phyloP scores from a whole-genome alignment of 306 rosid species.

The Lagenaria siceraria region DNA sequence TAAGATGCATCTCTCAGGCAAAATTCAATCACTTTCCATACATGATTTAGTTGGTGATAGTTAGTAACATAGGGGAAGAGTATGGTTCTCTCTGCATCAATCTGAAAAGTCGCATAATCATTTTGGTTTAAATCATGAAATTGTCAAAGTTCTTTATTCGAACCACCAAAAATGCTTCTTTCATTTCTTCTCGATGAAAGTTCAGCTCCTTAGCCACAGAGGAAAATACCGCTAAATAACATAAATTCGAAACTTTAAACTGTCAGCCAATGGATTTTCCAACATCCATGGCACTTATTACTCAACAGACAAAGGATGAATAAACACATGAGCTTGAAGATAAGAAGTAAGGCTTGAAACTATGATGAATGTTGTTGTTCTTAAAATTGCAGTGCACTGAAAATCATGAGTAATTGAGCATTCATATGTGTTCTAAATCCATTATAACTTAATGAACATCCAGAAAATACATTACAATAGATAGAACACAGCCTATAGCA shows the following conservation, averaged over 20 bases:
- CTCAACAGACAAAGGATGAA: not conserved
- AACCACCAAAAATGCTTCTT: not conserved
- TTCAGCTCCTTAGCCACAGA: not conserved
- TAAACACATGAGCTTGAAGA: not conserved
- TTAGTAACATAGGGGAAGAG: not conserved
- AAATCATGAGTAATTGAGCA: not conserved
- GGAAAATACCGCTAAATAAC: conserved; percentile 5
- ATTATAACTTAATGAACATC: not conserved
- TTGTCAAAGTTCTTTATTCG: conserved; percentile 5
- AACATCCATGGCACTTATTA: not conserved
- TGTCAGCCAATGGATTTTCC: not conserved
- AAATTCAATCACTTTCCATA: not conserved
- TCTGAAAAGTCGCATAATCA: conserved; percentile 11
- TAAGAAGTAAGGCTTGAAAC: not conserved
- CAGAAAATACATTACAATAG: not conserved
- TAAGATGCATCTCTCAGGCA: not conserved
- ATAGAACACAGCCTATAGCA: not conserved
- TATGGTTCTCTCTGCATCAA: conserved; percentile 23
- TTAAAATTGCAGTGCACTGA: not conserved
- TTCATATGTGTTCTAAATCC: not conserved
- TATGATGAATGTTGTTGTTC: not conserved
- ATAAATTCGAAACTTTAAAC: conserved; percentile 3
- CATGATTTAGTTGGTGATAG: conserved; percentile 7
- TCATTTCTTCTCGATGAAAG: not conserved
- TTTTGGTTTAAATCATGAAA: conserved; percentile 17